Evolutionary conservation across 148 eudicot genomes (phyloP).

Genomic region (Persicaria tinctoria): DNA sequence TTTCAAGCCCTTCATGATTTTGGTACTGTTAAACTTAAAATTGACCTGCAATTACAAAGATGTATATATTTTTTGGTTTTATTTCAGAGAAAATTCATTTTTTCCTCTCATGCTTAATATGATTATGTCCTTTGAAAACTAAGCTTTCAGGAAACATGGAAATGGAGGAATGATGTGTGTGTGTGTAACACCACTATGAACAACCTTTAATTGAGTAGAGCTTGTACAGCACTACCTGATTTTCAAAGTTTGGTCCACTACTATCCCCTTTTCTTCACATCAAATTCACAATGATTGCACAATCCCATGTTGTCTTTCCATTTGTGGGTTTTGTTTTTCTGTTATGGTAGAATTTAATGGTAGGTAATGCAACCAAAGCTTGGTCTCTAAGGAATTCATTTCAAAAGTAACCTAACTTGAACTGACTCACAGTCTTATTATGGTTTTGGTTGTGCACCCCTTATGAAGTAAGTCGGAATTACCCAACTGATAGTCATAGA

Average conservation of each 20-base stretch:
- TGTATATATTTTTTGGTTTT: not conserved
- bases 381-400: not conserved
- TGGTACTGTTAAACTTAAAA: not conserved
- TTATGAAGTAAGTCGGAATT: too few species aligned
- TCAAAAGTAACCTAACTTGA: not conserved
- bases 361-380: not conserved
- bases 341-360: not conserved
- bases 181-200: not conserved
- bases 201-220: conserved; percentile 3
- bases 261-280: conserved; percentile 1
- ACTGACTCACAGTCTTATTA: too few species aligned
- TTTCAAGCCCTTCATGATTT: not conserved
- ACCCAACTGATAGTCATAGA: too few species aligned
- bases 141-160: conserved; percentile 9
- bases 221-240: not conserved
- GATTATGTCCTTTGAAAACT: conserved; percentile 5
- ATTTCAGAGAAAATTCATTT: not conserved
- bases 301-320: conserved; percentile 3
- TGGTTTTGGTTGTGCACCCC: too few species aligned
- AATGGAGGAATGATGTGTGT: not conserved
- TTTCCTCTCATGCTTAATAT: not conserved
- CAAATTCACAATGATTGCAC: conserved; percentile 1
- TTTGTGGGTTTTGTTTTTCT: not conserved
- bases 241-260: not conserved
- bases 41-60: not conserved